Evolutionary conservation across 306 rosid species (phyloP).

Genomic region (Lotus japonicus): DNA sequence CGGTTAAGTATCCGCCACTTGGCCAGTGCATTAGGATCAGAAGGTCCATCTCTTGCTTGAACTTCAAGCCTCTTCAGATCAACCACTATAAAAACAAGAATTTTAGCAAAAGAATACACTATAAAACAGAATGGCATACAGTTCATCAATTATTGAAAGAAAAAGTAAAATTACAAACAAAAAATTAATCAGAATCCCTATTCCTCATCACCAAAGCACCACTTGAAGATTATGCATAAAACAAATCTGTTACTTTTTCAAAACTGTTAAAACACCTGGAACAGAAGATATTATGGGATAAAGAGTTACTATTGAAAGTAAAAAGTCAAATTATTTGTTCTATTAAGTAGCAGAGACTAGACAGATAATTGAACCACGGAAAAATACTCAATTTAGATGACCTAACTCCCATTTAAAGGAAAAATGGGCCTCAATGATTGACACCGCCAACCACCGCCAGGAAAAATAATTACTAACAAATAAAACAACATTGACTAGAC

Average conservation of each 20-base stretch:
- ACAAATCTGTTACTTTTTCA: neutral
- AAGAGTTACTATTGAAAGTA: neutral
- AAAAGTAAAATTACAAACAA: neutral
- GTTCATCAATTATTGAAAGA: neutral
- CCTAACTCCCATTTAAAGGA: slow-evolving; percentile 7
- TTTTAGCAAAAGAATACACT: neutral
- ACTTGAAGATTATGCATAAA: neutral
- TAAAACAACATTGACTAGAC: neutral
- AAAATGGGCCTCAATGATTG: slow-evolving; percentile 5
- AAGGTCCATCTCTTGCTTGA: slow-evolving; percentile 98
- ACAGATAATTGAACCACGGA: neutral
- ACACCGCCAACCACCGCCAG: neutral
- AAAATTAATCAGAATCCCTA: neutral
- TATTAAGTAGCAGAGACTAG: neutral
- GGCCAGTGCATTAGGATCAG: slow-evolving; percentile 92
- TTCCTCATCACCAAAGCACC: neutral
- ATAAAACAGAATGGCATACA: neutral
- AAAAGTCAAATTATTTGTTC: neutral
- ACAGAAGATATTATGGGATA: neutral
- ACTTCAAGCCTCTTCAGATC: slow-evolving; percentile 90
- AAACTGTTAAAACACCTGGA: neutral
- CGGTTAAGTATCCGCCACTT: slow-evolving; percentile 98
- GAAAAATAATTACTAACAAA: neutral
- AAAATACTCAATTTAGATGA: neutral
- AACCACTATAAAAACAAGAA: slow-evolving; percentile 50